These are phyloP conservation scores for Rhododendron ferrugineum DNA, from an alignment of 148 eudicot genomes.

Conservation along the genomic window DNA sequence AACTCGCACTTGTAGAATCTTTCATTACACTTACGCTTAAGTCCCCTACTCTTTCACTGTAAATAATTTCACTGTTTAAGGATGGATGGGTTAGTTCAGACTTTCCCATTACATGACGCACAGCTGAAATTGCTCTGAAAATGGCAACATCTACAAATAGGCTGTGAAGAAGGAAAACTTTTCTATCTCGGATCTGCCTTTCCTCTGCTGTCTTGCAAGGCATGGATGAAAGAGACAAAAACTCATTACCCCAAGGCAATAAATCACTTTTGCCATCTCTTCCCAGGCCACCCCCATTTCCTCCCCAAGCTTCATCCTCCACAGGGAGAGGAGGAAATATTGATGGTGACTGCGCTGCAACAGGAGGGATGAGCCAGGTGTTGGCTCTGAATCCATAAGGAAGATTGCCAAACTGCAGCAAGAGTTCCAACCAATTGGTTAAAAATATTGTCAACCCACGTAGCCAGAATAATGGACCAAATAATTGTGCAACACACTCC, in stretches of 20 bases:
- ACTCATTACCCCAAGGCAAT: conserved; percentile 83
- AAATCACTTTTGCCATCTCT: conserved; percentile 81
- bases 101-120: conserved; percentile 54
- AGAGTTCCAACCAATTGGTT: conserved; percentile 12
- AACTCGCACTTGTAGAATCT: conserved; percentile 76
- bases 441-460: neutral
- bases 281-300: conserved; percentile 95
- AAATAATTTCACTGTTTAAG: conserved; percentile 33
- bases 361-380: conserved; percentile 97
- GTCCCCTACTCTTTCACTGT: conserved; percentile 74
- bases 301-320: conserved; percentile 96
- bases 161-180: conserved; percentile 93
- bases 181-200: conserved; percentile 88
- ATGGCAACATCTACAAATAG: conserved; percentile 96
- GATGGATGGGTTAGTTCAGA: conserved; percentile 23
- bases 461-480: neutral
- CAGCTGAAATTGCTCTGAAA: conserved; percentile 65
- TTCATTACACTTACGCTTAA: conserved; percentile 55
- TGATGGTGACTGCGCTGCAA: conserved; percentile 66
- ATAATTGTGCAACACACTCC: neutral
- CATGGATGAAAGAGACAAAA: conserved; percentile 81
- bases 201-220: conserved; percentile 96
- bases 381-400: conserved; percentile 98
- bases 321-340: conserved; percentile 74
- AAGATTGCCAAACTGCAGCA: conserved; percentile 90